Evolutionary conservation across 192 early-diverging fungal species (phyloP).

Genomic region (Chytriomyces sp.): DNA sequence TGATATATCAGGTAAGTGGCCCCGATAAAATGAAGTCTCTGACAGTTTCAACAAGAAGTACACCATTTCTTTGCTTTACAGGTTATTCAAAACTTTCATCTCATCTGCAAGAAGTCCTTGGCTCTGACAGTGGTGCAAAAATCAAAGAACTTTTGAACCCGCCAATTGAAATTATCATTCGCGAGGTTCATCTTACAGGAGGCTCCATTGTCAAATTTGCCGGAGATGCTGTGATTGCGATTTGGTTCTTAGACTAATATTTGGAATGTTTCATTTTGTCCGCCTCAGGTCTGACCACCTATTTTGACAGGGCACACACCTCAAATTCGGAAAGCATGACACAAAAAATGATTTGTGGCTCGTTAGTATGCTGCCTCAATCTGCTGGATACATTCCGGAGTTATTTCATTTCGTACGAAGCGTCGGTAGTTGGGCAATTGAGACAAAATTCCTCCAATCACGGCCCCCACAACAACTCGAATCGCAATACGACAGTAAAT

Average conservation of each 20-base stretch:
- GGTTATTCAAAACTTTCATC: background rate
- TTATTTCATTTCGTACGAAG: background rate
- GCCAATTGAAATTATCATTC: conserved; percentile 21
- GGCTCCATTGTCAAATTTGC: conserved; percentile 26
- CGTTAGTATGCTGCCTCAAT: background rate
- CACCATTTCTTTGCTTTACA: too few species aligned
- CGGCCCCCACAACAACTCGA: background rate
- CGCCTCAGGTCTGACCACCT: too few species aligned
- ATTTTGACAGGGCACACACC: background rate
- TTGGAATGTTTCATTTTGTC: too few species aligned
- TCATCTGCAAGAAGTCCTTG: background rate
- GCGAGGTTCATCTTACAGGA: background rate
- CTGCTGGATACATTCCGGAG: background rate
- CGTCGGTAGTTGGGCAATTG: background rate
- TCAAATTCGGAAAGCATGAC: background rate
- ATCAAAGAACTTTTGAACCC: conserved; percentile 19
- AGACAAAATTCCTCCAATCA: background rate
- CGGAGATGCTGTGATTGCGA: conserved; percentile 9
- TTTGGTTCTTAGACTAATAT: too few species aligned
- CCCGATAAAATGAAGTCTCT: too few species aligned
- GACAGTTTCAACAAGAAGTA: too few species aligned
- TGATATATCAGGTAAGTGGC: conserved; percentile 36
- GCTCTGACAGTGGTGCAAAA: background rate
- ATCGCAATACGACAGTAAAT: background rate
- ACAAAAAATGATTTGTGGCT: background rate